These are phyloP conservation scores for Astrothelium subdiscretum DNA, from an alignment of 495 filamentous ascomycete species.

Conservation along the genomic window DNA sequence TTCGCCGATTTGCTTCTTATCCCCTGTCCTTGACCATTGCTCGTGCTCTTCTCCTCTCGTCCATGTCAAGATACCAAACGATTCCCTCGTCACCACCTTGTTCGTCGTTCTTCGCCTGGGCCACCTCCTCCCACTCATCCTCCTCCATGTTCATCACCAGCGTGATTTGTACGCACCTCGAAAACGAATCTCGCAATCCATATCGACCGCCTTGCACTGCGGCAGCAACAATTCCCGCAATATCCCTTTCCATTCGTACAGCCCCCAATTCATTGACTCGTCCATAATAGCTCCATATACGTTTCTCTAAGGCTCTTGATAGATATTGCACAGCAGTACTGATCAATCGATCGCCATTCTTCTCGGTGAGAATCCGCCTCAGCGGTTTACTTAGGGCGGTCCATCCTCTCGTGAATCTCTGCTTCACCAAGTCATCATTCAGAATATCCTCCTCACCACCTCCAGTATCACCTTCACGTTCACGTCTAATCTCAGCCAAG, in stretches of 20 bases:
- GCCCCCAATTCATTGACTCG: constrained; percentile 74
- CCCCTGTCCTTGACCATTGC: constrained; percentile 39
- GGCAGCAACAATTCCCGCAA: constrained; percentile 63
- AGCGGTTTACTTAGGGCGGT: constrained; percentile 71
- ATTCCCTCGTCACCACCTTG: constrained; percentile 31
- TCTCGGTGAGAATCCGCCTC: constrained; percentile 67
- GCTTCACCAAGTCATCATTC: constrained; percentile 46
- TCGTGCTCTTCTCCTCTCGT: constrained; percentile 51
- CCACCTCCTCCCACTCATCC: constrained; percentile 84
- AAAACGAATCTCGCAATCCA: constrained; percentile 68
- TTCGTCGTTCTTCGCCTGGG: constrained; percentile 24
- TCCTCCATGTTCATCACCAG: constrained; percentile 94
- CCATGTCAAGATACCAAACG: constrained; percentile 45
- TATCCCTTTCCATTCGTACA: constrained; percentile 77
- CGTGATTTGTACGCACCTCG: constrained; percentile 68
- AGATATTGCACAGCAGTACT: constrained; percentile 63
- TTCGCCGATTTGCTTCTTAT: background rate
- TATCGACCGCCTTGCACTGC: constrained; percentile 70
- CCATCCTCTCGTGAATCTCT: constrained; percentile 72
- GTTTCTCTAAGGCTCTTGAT: constrained; percentile 70
- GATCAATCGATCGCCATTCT: constrained; percentile 59
- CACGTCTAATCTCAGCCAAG: constrained; percentile 24
- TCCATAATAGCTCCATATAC: constrained; percentile 74
- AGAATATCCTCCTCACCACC: constrained; percentile 23
- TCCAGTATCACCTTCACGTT: constrained; percentile 29